Base-by-base conservation (phyloP, 768 basidiomycete genomes). In the Myochromella boudieri region DNA sequence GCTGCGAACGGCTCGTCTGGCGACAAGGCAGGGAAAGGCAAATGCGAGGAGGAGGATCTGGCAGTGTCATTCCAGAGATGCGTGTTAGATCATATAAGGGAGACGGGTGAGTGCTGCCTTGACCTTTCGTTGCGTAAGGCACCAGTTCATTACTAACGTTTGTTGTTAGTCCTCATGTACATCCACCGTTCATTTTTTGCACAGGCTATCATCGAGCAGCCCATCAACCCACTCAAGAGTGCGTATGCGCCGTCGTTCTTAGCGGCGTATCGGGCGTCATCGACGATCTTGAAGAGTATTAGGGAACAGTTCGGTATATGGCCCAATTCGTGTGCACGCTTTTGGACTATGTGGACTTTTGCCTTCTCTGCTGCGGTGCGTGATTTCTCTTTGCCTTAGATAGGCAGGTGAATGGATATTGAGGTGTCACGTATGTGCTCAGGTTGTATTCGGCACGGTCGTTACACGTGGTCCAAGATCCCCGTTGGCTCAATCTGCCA, bases 371-470 rank as follows among this genome's bases (percentile, higher is more conserved):
- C 82, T 22, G 78, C 75, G 42, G 76, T 81, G 38, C 43, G 72
- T 58, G 36, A 34, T 6, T 17, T 14, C 33, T 34, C 33, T n/a
- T n/a, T n/a, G n/a, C n/a, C n/a, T n/a, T n/a, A n/a, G n/a, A n/a
- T n/a, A n/a, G n/a, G n/a, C n/a, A n/a, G n/a, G n/a, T n/a, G n/a
- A n/a, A n/a, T 14, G 33, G 33, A 12, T 31, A 34, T 34, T 7
- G 33, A 12, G 9, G 29, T 31, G n/a, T 34, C 18, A 7, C 33
- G 21, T 17, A 28, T 26, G 6, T 24, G 9, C 32, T 4, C 47
- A 89, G 87, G 75, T 88, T 8, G 83, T 91, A 12, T 85, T 91
- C 56, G 90, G 87, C 3, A 84, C 85, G 3, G 83, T 91, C 15
- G 89, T 86, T 2, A 87, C 84, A 2, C 78, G 85, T 22, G 81